Conservation (phyloP, 371 early-diverging fungal species). For the Blakeslea trispora region DNA sequence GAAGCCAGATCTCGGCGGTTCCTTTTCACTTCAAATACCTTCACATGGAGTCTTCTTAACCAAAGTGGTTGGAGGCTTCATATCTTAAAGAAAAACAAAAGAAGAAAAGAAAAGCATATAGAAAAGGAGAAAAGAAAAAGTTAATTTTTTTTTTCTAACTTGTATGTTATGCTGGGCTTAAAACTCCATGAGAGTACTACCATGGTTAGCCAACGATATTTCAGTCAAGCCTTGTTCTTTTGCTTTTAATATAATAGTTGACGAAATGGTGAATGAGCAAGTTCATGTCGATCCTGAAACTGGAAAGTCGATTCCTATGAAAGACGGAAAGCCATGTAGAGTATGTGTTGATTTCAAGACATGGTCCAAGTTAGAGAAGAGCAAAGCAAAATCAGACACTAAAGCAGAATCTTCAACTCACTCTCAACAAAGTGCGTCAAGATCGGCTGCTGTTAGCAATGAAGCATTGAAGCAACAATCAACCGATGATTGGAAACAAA, state of each 20-base stretch:
- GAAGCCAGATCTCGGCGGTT: neutral
- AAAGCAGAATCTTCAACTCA: neutral
- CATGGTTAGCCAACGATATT: too few relatives aligned
- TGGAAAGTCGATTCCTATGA: constrained; percentile 48
- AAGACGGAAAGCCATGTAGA: constrained; percentile 71
- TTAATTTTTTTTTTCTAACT: neutral
- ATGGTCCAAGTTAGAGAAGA: constrained; percentile 55
- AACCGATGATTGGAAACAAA: constrained; percentile 42
- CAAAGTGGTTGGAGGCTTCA: neutral
- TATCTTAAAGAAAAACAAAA: neutral
- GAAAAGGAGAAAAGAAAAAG: constrained; percentile 3
- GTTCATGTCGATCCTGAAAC: constrained; percentile 44
- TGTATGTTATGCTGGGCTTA: too few relatives aligned
- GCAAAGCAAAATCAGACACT: constrained; percentile 28
- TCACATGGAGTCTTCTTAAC: constrained; percentile 22
- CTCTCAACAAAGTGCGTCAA: too few relatives aligned
- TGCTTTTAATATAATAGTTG: neutral
- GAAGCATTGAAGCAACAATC: neutral
- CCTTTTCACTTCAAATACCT: constrained; percentile 8
- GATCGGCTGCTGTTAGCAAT: too few relatives aligned
- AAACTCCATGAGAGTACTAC: neutral
- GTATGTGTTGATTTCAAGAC: constrained; percentile 76
- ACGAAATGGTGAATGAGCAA: constrained; percentile 19
- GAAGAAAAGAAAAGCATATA: neutral
- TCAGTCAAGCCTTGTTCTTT: constrained; percentile 7